Base-by-base conservation (phyloP, 108 stramenopile genomes). In the Ochromonas danica region DNA sequence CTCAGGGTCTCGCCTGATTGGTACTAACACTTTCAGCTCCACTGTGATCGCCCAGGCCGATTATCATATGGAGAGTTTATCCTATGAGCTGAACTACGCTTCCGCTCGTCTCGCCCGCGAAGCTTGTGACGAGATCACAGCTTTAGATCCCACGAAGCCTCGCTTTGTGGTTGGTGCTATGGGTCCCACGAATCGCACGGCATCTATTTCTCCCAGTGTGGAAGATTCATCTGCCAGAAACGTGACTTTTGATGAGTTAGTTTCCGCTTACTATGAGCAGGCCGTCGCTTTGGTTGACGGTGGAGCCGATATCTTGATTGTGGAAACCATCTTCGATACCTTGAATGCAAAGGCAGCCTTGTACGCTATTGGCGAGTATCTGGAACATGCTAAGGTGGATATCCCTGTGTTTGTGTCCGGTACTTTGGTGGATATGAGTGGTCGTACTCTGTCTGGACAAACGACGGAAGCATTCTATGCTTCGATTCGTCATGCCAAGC, bases 241-340 rank as follows among this genome's bases (percentile, higher is more conserved):
- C 87, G 95, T 96, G 61, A 95, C 94, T 2, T 98, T 98, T 87
- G 96, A 97, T 81, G 97, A 98, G 92, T 90, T 98, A 40, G 97
- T 95, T 43, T 92, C 90, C 62, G 90, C 97, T 25, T 98, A 98
- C 90, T 91, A 94, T 71, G 93, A 95, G 87, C 93, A 97, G 85
- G 84, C 91, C 43, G 93, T 93, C 43, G 95, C 91, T n/a, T 85
- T 98, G 80, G 84, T 96, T 81, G 97, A 97, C 79, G 97, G 96
- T 33, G 97, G 96, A 43, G 79, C 89, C 43, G 97, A 98, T 80
- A 92, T 97, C 81, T 83, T 98, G 83, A 95, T 98, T 87, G 94
- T 98, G 0, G 97, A 97, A 91, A 98, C 97, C 3, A 96, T 98
- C 80, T 98, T 97, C 82, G 97, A 98, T 78, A 98, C 97, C 0